phyloP scores from a whole-genome alignment of 2,329 filamentous ascomycete genomes.

The Grosmannia serpens region DNA sequence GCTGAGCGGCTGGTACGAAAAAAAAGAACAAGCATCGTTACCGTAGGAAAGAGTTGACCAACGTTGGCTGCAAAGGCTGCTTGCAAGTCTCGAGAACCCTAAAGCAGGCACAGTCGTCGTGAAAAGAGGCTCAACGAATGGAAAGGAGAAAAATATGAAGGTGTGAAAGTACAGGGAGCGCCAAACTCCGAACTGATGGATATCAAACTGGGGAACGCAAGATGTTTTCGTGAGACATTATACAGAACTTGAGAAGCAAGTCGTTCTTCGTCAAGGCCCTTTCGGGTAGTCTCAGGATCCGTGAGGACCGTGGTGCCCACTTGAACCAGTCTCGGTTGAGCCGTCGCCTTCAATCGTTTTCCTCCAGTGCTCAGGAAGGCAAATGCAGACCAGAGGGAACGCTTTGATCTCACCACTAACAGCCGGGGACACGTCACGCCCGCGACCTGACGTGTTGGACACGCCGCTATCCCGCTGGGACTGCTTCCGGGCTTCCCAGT shows the following conservation, averaged over 20 bases:
- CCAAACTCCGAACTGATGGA: conserved; percentile 18
- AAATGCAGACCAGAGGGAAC: conserved; percentile 93
- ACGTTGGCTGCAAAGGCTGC: not conserved
- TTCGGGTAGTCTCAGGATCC: conserved; percentile 13
- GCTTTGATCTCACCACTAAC: conserved; percentile 83
- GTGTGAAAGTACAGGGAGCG: conserved; percentile 1
- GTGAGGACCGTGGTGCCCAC: conserved; percentile 19
- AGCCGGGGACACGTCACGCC: conserved; percentile 48
- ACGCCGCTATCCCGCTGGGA: conserved; percentile 87
- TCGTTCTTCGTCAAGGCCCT: conserved; percentile 13
- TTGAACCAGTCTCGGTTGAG: conserved; percentile 52
- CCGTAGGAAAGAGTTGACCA: not conserved
- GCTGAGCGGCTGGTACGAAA: not conserved
- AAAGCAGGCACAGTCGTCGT: not conserved
- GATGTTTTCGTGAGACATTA: conserved; percentile 20
- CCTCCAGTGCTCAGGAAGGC: conserved; percentile 88
- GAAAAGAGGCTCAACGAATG: not conserved
- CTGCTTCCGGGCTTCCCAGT: conserved; percentile 70
- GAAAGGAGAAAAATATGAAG: not conserved
- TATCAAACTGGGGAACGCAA: conserved; percentile 14
- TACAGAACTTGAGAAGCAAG: conserved; percentile 14
- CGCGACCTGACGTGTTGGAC: conserved; percentile 60
- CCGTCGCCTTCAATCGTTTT: conserved; percentile 91
- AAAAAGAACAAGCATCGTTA: not conserved
- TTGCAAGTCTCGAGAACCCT: not conserved